phyloP scores from a whole-genome alignment of 2,329 filamentous ascomycete species.

The Paradendryphiella salina region DNA sequence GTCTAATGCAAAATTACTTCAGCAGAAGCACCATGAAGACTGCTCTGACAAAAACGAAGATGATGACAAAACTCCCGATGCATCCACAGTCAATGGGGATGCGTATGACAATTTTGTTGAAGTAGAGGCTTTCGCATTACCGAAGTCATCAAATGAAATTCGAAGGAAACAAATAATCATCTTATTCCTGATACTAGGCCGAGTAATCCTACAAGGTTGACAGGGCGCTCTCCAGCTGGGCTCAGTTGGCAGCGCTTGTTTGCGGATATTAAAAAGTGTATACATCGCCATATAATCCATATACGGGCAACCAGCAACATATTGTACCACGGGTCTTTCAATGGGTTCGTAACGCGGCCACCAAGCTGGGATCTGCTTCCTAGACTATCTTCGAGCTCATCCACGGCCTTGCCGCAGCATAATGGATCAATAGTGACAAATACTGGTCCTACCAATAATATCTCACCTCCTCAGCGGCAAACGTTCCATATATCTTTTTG shows the following conservation, averaged over 20 bases:
- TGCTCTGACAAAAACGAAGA: constrained; percentile 13
- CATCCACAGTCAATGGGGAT: constrained; percentile 8
- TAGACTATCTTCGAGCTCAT: background rate
- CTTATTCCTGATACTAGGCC: no score
- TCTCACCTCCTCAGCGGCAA: no score
- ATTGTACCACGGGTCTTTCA: constrained; percentile 3
- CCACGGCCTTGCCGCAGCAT: constrained; percentile 10
- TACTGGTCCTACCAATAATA: no score
- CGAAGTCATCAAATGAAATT: no score
- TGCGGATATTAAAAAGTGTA: no score
- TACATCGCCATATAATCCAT: background rate
- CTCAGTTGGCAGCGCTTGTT: no score
- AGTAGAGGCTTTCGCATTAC: no score
- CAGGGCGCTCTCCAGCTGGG: constrained; percentile 16
- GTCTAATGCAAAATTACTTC: no score
- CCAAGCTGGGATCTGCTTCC: background rate
- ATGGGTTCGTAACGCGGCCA: constrained; percentile 7
- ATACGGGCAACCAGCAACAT: constrained; percentile 8
- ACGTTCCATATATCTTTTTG: no score
- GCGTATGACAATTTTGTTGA: constrained; percentile 14
- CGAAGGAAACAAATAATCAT: no score
- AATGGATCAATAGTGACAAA: no score
- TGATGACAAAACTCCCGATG: background rate
- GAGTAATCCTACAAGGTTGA: no score
- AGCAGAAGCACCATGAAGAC: background rate